Evolutionary conservation across 73 alveolate genomes (phyloP), one percentile per base, ranked within the genome.

Genomic region (Paramecium tetraurelia): DNA sequence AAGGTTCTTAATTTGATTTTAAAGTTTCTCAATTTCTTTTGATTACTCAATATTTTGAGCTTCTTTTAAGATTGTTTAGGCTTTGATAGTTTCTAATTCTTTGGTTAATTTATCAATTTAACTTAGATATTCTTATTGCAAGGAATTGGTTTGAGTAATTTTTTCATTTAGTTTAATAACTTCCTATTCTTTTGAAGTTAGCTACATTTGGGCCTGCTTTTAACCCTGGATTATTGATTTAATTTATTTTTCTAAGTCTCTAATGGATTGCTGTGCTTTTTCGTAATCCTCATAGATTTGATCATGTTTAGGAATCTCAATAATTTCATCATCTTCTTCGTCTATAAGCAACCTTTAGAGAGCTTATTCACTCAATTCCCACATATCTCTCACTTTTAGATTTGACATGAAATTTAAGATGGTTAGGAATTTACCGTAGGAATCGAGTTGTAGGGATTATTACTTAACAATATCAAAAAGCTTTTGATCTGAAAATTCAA

Each of bases 291-390:
- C 84, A 63, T 27, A 63, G 1, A 63, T 63, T 63, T 63, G 9
- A 63, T 63, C 84, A 27, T 31, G 50, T 31, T 27, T 27, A 2
- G 41, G 50, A 22, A 63, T 31, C n/a, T 63, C 84, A 12, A 63
- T 63, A 63, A 63, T 63, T 63, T 63, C 84, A 31, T 63, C 84
- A 27, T 63, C 84, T 16, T 63, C 84, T 14, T 63, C 84, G 31
- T 63, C 84, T 12, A 63, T 63, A 9, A 63, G 29, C 10, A 63
- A 27, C 24, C 84, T 63, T 14, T 63, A 10, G 20, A 63, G 46
- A 3, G 84, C 44, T 63, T 63, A 63, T 27, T 63, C 84, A 16
- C 53, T 63, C 3, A 63, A 12, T 16, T 63, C 84, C 84, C 84
- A 63, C 84, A 63, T 63, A 63, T 63, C 84, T 63, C 84, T 20